Evolutionary conservation across 768 basidiomycete genomes (phyloP), one percentile per base, ranked within the genome.

Genomic region (Tulasnella sp.): DNA sequence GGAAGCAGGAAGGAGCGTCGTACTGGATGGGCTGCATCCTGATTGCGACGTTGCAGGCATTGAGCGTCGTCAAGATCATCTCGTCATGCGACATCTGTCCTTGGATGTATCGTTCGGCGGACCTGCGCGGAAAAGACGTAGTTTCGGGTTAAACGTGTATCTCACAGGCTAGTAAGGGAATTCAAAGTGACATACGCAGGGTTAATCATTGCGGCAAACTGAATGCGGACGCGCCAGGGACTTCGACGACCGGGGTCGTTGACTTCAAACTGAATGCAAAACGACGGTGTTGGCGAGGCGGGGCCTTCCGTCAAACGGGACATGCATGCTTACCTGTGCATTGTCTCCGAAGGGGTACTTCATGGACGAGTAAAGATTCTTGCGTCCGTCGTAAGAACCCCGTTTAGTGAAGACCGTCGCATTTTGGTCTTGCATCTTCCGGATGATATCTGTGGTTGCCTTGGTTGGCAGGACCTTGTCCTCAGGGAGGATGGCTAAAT

Each of bases 361-460:
- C 49, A 87, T 85, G 17, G 88, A 83, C 31, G 90, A 85, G 79
- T 92, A 94, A 68, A 90, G 81, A 78, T 93, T 94, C 82, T 93
- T 94, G 54, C 91, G 86, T 0, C 93, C 93, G 76, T 94, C 93
- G 77, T 93, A 94, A 1, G 88, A 92, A 22, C 86, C 90, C 17
- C 86, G 88, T 12, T 91, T 92, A 2, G 88, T 91, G 80, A 94
- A 94, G 29, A 91, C 84, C n/a, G 86, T 82, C 0, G 88, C 89
- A 1, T 89, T 88, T 4, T 40, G 68, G 39, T 78, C 71, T 81
- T 94, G 93, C 17, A 94, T 81, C 19, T 84, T 84, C 17, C 86
- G 85, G 69, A 94, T 89, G 12, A 94, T 83, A 17, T 91, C 89
- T 85, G 94, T 86, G 77, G 93, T 93, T 7, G 92, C 82, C 17